Conservation (phyloP, 352 stramenopile genomes). For the Globisporangium cystogenes region DNA sequence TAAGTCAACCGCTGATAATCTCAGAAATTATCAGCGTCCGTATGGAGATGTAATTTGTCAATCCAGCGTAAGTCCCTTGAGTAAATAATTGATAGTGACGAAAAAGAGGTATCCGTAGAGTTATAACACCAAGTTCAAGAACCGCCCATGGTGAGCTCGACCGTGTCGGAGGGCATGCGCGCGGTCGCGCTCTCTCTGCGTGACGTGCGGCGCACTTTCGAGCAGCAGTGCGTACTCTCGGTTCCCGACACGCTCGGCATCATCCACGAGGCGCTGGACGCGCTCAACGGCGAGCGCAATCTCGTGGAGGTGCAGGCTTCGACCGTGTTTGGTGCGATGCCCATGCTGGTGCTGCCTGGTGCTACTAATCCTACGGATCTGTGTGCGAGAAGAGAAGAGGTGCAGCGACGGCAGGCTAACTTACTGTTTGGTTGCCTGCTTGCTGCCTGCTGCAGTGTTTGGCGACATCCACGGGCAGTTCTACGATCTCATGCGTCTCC, state of each 20-base stretch:
- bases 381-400: neutral
- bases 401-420: neutral
- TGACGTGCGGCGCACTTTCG: slow-evolving; percentile 42
- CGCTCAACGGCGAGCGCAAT: slow-evolving; percentile 58
- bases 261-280: slow-evolving; percentile 61
- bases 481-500: slow-evolving; percentile 61
- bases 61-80: too few relatives aligned
- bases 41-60: too few relatives aligned
- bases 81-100: too few relatives aligned
- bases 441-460: slow-evolving; percentile 43
- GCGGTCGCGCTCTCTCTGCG: slow-evolving; percentile 29
- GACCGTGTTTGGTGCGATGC: slow-evolving; percentile 25
- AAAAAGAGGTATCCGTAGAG: too few relatives aligned
- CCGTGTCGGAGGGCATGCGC: too few relatives aligned
- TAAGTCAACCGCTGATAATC: too few relatives aligned
- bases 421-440: neutral
- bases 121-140: too few relatives aligned
- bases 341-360: too few relatives aligned
- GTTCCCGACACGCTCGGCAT: slow-evolving; percentile 51
- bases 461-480: slow-evolving; percentile 82
- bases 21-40: too few relatives aligned
- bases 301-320: slow-evolving; percentile 35
- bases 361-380: neutral
- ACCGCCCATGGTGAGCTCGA: too few relatives aligned
- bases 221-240: slow-evolving; percentile 47